These are phyloP conservation scores for Kwoniella sp. DNA, from an alignment of 768 basidiomycete species.

Conservation along the genomic window DNA sequence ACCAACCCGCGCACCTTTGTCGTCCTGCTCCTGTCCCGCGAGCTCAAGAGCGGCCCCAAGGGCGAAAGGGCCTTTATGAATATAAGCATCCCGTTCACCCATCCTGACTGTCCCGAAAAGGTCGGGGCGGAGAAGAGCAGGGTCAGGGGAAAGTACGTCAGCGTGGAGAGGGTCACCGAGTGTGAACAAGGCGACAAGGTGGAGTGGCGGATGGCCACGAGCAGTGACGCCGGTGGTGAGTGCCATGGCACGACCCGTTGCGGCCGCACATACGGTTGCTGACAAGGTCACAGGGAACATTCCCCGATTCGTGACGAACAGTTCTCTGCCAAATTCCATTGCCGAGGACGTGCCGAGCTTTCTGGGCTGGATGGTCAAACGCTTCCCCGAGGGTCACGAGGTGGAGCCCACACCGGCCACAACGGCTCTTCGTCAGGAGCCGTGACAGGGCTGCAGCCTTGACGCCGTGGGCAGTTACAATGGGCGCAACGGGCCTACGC, in stretches of 20 bases:
- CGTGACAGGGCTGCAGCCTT: no score
- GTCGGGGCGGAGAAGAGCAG: conserved; percentile 29
- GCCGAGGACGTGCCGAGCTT: conserved; percentile 49
- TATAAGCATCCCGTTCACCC: conserved; percentile 46
- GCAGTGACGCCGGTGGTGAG: conserved; percentile 47
- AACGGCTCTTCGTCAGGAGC: no score
- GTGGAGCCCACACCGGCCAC: conserved; percentile 4
- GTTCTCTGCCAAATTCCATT: conserved; percentile 41
- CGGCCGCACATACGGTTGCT: neutral
- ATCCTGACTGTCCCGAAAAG: conserved; percentile 39
- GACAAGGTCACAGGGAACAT: conserved; percentile 28
- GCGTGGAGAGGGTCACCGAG: conserved; percentile 44
- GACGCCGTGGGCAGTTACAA: no score
- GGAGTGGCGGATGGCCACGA: conserved; percentile 49
- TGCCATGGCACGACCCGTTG: neutral
- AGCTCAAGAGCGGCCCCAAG: conserved; percentile 18
- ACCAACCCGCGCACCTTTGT: conserved; percentile 42
- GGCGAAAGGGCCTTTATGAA: conserved; percentile 39
- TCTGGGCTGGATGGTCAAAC: conserved; percentile 38
- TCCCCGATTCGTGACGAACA: conserved; percentile 45
- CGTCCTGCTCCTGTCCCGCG: conserved; percentile 33
- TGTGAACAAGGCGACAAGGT: conserved; percentile 28
- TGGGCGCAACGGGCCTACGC: no score
- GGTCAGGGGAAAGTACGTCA: conserved; percentile 45
- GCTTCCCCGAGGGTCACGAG: conserved; percentile 20